phyloP scores from a whole-genome alignment of 352 stramenopile genomes.

The Globisporangium nunn region DNA sequence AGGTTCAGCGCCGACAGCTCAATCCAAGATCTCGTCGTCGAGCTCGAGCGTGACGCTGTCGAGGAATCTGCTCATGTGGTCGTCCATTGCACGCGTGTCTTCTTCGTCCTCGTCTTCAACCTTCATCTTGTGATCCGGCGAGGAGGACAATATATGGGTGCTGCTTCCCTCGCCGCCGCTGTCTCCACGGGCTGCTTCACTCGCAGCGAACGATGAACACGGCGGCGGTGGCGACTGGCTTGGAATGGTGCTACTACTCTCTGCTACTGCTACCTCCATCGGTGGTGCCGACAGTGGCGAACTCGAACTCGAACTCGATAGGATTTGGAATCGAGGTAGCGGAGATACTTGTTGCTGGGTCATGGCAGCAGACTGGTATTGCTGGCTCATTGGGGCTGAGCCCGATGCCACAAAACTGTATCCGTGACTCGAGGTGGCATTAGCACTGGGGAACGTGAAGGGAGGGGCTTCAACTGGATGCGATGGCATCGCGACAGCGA shows the following conservation, averaged over 20 bases:
- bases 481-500: background rate
- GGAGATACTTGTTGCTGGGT: background rate
- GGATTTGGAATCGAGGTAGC: slow-evolving; percentile 1
- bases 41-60: slow-evolving; percentile 76
- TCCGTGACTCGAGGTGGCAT: background rate
- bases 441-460: background rate
- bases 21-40: slow-evolving; percentile 72
- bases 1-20: slow-evolving; percentile 3
- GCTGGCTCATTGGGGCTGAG: background rate
- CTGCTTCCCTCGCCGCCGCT: background rate
- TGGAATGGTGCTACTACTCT: background rate
- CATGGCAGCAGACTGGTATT: background rate
- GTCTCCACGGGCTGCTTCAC: background rate
- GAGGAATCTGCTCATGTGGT: slow-evolving; percentile 79
- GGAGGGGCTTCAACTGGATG: background rate
- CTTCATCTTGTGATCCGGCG: background rate
- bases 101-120: background rate
- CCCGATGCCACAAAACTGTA: background rate
- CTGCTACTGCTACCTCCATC: background rate
- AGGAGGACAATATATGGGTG: background rate
- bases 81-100: slow-evolving; percentile 23
- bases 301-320: background rate
- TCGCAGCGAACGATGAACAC: background rate
- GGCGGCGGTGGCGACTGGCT: background rate
- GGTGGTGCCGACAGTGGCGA: slow-evolving; percentile 2